Evolutionary conservation across 306 rosid species (phyloP), one percentile per base, ranked within the genome.

Genomic region (Begonia peltatifolia): DNA sequence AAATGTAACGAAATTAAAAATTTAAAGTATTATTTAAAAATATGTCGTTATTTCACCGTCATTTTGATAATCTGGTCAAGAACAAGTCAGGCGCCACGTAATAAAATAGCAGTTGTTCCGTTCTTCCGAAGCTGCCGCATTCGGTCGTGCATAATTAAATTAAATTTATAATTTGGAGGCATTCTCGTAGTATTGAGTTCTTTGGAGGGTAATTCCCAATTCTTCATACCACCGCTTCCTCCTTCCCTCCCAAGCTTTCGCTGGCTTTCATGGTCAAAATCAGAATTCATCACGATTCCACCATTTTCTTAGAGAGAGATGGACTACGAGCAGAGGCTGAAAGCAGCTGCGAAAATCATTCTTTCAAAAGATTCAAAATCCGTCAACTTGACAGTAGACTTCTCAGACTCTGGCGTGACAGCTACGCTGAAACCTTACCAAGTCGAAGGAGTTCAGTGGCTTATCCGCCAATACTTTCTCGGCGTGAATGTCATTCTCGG

Each of bases 401-500:
- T 15, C 17, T 66, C 71, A 8, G 83, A 76, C 52, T 71, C 82
- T 15, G 94, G 94, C 11, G 69, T 85, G 7, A 78, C 65, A 61
- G 95, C 87, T 41, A 80, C 81, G 44, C 81, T 89, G 57, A 85
- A 84, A 43, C 90, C 84, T 11, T 65, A 89, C 74, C 97, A 89
- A 67, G 73, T 82, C 36, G 94, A 89, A 68, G 97, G 97, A 55
- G 74, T 84, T 60, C 80, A 75, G 43, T 89, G 97, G 94, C 94
- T 89, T 47, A 66, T 85, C 5, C 71, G 87, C 63, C 83, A 87
- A 61, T 78, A 75, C 65, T 55, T 63, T 51, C 87, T 82, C 59
- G 97, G 97, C 56, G 97, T 84, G 73, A 89, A 89, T 68, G 90
- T 78, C 51, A 64, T 89, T 56, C 93, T 89, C 35, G 97, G 97